These are phyloP conservation scores for Lasiodiplodia sp. DNA, from an alignment of 2,329 filamentous ascomycete genomes.

Conservation along the genomic window DNA sequence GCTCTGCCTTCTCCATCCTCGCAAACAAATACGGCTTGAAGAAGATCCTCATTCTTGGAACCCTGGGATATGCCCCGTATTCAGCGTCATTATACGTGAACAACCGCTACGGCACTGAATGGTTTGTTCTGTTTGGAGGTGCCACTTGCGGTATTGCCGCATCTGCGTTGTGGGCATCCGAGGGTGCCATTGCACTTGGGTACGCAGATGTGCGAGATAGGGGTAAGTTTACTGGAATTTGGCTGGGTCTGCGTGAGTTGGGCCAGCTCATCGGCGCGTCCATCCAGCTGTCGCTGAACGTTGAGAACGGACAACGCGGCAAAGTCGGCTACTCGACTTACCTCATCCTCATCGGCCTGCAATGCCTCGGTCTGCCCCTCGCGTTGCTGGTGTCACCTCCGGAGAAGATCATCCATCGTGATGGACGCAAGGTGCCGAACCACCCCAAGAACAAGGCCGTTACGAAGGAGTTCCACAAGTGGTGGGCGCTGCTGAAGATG, in stretches of 20 bases:
- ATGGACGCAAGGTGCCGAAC: slow-evolving; percentile 43
- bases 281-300: slow-evolving; percentile 60
- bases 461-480: slow-evolving; percentile 1
- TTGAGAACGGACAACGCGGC: slow-evolving; percentile 50
- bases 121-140: slow-evolving; percentile 45
- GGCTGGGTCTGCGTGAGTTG: slow-evolving; percentile 61
- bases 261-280: slow-evolving; percentile 62
- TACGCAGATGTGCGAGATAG: slow-evolving; percentile 57
- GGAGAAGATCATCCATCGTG: slow-evolving; percentile 53
- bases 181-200: slow-evolving; percentile 52
- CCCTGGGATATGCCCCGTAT: slow-evolving; percentile 43
- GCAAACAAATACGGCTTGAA: slow-evolving; percentile 53
- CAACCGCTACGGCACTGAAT: slow-evolving; percentile 43
- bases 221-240: slow-evolving; percentile 49
- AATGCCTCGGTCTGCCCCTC: slow-evolving; percentile 56
- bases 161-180: slow-evolving; percentile 51
- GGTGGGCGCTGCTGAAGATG: slow-evolving; percentile 48
- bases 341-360: slow-evolving; percentile 51
- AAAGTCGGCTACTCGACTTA: slow-evolving; percentile 55
- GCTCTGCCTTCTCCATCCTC: slow-evolving; percentile 12
- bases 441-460: not conserved
- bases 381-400: slow-evolving; percentile 56
- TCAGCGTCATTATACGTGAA: slow-evolving; percentile 41
- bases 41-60: slow-evolving; percentile 42
- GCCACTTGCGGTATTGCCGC: slow-evolving; percentile 45